Evolutionary conservation across 2,329 filamentous ascomycete species (phyloP).

Genomic region (Chrysoporthe deuterocubensis): DNA sequence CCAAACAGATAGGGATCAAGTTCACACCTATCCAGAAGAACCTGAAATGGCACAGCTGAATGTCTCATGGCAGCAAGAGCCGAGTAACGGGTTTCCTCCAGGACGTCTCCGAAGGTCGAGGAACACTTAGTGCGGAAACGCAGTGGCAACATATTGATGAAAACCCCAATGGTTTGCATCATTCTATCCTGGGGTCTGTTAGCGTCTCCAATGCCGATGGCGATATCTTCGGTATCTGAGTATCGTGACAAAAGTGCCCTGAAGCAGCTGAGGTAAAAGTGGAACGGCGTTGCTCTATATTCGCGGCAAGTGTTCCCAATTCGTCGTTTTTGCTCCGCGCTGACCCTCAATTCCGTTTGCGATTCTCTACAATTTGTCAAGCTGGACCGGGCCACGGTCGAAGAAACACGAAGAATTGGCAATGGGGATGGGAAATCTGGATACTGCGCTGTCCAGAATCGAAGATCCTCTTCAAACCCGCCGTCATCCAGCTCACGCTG

Average conservation of each 20-base stretch:
- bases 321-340: too few relatives aligned
- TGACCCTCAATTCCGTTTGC: too few relatives aligned
- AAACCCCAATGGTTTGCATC: slow-evolving; percentile 12
- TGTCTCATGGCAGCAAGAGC: not conserved
- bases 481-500: too few relatives aligned
- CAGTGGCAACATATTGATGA: not conserved
- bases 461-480: too few relatives aligned
- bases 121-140: not conserved
- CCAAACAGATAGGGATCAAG: too few relatives aligned
- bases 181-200: slow-evolving; percentile 43
- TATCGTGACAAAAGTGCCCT: slow-evolving; percentile 41
- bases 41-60: not conserved
- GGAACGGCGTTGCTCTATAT: slow-evolving; percentile 40
- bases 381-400: too few relatives aligned
- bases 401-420: too few relatives aligned
- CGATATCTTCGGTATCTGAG: not conserved
- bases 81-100: not conserved
- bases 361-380: too few relatives aligned
- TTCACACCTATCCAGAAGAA: not conserved
- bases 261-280: slow-evolving; percentile 49
- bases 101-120: not conserved
- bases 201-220: slow-evolving; percentile 47
- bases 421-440: too few relatives aligned
- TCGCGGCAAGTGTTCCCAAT: not conserved
- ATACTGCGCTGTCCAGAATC: too few relatives aligned